phyloP scores from a whole-genome alignment of 2,329 filamentous ascomycete species.

The Apiospora rasikravindrae region DNA sequence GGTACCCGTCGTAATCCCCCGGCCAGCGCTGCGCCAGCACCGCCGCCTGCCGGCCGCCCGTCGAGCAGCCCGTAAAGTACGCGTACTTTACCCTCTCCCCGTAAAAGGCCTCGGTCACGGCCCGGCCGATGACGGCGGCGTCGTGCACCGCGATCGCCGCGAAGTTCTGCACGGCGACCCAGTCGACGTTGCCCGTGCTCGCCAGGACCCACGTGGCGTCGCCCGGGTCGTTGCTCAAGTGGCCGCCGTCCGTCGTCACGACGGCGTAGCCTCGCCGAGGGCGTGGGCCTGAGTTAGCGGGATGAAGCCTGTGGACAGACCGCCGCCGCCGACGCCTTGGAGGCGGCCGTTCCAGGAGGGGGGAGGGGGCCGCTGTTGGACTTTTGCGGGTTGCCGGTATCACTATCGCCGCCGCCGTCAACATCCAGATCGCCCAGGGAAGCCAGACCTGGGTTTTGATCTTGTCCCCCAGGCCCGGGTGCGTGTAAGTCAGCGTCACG shows the following conservation, averaged over 20 bases:
- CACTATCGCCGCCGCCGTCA: neutral
- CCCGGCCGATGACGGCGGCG: constrained; percentile 12
- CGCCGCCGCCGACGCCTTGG: constrained; percentile 20
- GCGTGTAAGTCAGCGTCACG: constrained; percentile 21
- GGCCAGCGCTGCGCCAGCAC: constrained; percentile 19
- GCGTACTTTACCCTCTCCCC: neutral
- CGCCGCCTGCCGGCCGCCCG: constrained; percentile 13
- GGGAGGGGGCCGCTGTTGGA: neutral
- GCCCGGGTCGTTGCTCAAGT: neutral
- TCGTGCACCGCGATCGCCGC: constrained; percentile 13
- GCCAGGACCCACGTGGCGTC: constrained; percentile 3
- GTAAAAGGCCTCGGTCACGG: constrained; percentile 12
- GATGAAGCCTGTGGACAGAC: neutral
- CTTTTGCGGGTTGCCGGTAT: neutral
- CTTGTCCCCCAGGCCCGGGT: constrained; percentile 17
- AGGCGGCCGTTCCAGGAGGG: constrained; percentile 20
- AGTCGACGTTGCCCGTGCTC: constrained; percentile 20
- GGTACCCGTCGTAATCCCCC: constrained; percentile 12
- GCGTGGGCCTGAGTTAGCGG: neutral
- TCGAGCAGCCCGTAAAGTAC: constrained; percentile 17
- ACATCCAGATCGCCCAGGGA: neutral
- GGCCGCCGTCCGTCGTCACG: constrained; percentile 19
- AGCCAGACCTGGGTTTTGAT: constrained; percentile 15
- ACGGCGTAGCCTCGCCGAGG: constrained; percentile 19
- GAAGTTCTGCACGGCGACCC: constrained; percentile 20